These are phyloP conservation scores for Nannizziopsis arthrosporioides DNA, from an alignment of 2,329 filamentous ascomycete genomes.

Conservation along the genomic window DNA sequence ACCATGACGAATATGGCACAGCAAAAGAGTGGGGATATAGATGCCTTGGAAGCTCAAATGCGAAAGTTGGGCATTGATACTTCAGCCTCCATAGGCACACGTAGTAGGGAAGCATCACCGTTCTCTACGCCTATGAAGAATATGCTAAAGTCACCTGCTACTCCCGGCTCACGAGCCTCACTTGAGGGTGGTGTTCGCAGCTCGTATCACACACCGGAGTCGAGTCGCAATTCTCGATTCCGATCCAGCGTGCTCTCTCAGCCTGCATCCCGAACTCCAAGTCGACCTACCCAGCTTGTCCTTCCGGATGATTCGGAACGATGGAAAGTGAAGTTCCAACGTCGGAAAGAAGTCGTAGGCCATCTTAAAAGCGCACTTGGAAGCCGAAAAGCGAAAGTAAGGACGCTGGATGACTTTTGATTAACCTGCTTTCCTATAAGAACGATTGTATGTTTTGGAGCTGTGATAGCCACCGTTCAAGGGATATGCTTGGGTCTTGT, in stretches of 20 bases:
- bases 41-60: constrained; percentile 79
- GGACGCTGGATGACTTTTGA: constrained; percentile 23
- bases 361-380: constrained; percentile 29
- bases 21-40: constrained; percentile 79
- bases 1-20: constrained; percentile 92
- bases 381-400: constrained; percentile 26
- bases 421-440: neutral
- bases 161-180: constrained; percentile 30
- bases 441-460: neutral
- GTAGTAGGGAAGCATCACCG: constrained; percentile 25
- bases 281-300: constrained; percentile 18
- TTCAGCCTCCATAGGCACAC: constrained; percentile 10
- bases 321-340: constrained; percentile 29
- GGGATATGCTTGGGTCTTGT: no score
- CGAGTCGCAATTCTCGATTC: constrained; percentile 17
- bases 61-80: constrained; percentile 51
- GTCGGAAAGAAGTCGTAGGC: constrained; percentile 26
- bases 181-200: constrained; percentile 23
- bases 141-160: constrained; percentile 24
- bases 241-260: constrained; percentile 26
- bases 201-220: constrained; percentile 34
- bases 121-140: constrained; percentile 29
- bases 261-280: constrained; percentile 26
- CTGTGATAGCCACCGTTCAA: neutral
- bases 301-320: constrained; percentile 22